Evolutionary conservation across 2,329 filamentous ascomycete genomes (phyloP).

Genomic region (Penicillium italicum): DNA sequence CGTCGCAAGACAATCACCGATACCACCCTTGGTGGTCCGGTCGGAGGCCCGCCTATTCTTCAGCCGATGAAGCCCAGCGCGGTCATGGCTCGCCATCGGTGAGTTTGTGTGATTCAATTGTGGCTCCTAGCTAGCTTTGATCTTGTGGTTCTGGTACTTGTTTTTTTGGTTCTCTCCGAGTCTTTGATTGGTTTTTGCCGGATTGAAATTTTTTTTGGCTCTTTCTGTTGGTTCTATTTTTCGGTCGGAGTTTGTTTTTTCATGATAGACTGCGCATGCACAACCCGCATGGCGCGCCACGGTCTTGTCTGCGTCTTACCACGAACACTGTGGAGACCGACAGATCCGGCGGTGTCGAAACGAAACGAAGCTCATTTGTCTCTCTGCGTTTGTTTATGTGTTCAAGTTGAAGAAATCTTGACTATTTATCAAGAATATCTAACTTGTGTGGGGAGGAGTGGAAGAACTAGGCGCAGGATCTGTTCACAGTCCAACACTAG

Average conservation of each 20-base stretch:
- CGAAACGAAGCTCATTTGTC: constrained; percentile 12
- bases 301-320: constrained; percentile 8
- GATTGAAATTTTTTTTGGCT: neutral
- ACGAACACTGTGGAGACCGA: neutral
- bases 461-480: neutral
- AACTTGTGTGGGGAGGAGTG: neutral
- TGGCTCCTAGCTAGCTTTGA: neutral
- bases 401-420: neutral
- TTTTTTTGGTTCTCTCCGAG: neutral
- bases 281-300: constrained; percentile 8
- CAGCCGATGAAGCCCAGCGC: constrained; percentile 46
- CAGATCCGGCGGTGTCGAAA: constrained; percentile 7
- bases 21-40: constrained; percentile 47
- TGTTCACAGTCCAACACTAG: neutral
- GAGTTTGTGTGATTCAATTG: constrained; percentile 10
- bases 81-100: constrained; percentile 41
- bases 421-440: neutral
- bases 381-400: neutral
- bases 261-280: constrained; percentile 21
- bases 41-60: constrained; percentile 39
- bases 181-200: constrained; percentile 2
- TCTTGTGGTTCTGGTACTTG: constrained; percentile 13
- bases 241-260: constrained; percentile 11
- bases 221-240: neutral
- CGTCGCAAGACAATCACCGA: constrained; percentile 75